phyloP scores from a whole-genome alignment of 1,284 basidiomycete genomes.

The Papiliotrema laurentii region DNA sequence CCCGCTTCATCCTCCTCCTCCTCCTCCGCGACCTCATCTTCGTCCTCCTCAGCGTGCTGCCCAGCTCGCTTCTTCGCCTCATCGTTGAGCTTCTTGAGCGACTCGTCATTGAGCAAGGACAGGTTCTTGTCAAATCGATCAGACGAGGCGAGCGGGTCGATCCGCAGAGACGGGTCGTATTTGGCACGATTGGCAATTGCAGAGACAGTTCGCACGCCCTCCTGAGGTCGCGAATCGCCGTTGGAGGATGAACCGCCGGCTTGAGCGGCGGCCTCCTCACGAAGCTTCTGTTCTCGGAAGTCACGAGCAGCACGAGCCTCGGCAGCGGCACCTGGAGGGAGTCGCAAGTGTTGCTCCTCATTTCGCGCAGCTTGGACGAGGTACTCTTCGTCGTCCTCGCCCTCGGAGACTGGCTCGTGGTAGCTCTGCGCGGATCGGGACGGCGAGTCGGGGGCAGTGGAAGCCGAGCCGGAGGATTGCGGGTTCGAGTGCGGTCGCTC shows the following conservation, averaged over 20 bases:
- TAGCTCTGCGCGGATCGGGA: conserved; percentile 52
- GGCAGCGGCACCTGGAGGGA: conserved; percentile 65
- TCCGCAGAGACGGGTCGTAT: conserved; percentile 57
- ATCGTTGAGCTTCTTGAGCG: conserved; percentile 54
- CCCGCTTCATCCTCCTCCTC: conserved; percentile 40
- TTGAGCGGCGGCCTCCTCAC: conserved; percentile 49
- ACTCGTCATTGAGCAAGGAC: conserved; percentile 38
- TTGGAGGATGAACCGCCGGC: conserved; percentile 5
- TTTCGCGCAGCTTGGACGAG: conserved; percentile 65
- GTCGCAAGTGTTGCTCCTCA: conserved; percentile 71
- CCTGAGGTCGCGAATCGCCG: not conserved
- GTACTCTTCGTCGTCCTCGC: conserved; percentile 65
- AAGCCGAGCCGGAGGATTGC: conserved; percentile 41
- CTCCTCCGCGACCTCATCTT: conserved; percentile 35
- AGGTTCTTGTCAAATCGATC: conserved; percentile 69
- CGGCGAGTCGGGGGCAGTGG: conserved; percentile 48
- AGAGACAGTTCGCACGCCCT: not conserved
- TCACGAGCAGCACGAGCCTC: conserved; percentile 77
- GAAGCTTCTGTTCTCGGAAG: conserved; percentile 71
- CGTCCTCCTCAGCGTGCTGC: conserved; percentile 44
- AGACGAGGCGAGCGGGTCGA: conserved; percentile 78
- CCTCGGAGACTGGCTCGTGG: conserved; percentile 82
- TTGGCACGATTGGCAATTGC: conserved; percentile 12
- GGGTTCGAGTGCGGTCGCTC: conserved; percentile 59
- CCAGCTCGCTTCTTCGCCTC: conserved; percentile 51